Percentiles rank a stretch among this genome's conserved stretches.
Conservation (phyloP, 345 rosid genomes). For the Acer saccharum region DNA sequence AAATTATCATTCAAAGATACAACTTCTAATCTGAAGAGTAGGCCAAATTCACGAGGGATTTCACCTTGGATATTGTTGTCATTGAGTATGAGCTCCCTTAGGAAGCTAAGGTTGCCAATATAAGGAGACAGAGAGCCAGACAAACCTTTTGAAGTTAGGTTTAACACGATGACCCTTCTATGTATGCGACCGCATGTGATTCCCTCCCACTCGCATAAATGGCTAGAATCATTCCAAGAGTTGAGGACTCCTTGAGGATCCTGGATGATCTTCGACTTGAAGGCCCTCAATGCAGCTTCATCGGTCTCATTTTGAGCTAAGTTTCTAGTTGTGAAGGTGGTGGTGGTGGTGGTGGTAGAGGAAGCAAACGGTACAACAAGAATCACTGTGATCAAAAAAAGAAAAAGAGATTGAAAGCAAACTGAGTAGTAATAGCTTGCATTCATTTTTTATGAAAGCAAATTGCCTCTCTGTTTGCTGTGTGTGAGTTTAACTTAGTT, state of each 20-base stretch:
- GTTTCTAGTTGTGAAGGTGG: neutral
- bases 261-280: neutral
- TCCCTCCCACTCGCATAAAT: neutral
- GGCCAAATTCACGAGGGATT: neutral
- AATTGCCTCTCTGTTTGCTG: neutral
- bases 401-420: neutral
- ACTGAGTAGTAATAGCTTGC: neutral
- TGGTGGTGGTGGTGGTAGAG: neutral
- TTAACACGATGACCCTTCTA: neutral
- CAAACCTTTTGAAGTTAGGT: neutral
- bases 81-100: neutral
- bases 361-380: neutral
- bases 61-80: neutral
- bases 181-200: neutral
- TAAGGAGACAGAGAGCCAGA: neutral
- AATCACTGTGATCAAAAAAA: neutral
- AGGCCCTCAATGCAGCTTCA: neutral
- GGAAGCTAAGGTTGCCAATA: neutral
- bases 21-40: neutral
- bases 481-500: too few relatives aligned
- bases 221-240: neutral
- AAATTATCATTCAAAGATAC: neutral
- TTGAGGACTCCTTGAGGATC: neutral
- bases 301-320: neutral
- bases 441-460: neutral